Evolutionary conservation across 176 grass and related monocot species (phyloP).

Genomic region (Oryza glaberrima): DNA sequence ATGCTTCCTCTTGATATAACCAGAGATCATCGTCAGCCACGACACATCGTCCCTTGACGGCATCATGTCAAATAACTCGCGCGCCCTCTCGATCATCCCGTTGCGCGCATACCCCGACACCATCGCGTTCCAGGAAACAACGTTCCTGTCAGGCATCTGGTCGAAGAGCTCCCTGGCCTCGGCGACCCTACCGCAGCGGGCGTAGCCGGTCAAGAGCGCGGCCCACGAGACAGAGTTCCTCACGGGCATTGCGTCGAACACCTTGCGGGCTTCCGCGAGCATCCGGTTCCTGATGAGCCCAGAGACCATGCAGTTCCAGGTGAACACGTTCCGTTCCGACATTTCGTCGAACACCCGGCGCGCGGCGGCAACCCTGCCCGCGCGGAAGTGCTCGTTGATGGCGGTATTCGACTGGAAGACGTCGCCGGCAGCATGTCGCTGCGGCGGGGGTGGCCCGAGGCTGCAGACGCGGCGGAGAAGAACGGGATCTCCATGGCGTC

Average conservation of each 20-base stretch:
- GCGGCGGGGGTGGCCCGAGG: background rate
- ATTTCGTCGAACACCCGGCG: background rate
- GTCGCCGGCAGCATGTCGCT: background rate
- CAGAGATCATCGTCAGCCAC: background rate
- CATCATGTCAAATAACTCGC: background rate
- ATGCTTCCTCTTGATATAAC: background rate
- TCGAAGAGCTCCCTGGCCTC: background rate
- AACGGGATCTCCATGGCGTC: background rate
- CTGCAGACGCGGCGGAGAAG: background rate
- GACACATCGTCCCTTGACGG: background rate
- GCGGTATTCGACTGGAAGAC: background rate
- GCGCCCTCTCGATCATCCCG: background rate
- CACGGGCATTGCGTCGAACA: background rate
- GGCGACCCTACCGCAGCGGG: background rate
- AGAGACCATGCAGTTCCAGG: background rate
- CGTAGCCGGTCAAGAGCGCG: background rate
- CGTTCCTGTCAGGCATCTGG: background rate
- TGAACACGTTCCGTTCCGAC: background rate
- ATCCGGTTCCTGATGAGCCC: background rate
- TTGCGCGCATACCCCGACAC: background rate
- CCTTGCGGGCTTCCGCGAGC: background rate
- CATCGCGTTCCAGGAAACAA: background rate
- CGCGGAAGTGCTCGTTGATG: background rate
- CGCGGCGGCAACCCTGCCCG: background rate
- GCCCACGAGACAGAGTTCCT: conserved; percentile 2